A percentile compares a stretch with the other conserved stretches of the same genome.
These are phyloP conservation scores for Dryadomyces quercus-mongolicae DNA, from an alignment of 2,329 filamentous ascomycete species.

Conservation along the genomic window DNA sequence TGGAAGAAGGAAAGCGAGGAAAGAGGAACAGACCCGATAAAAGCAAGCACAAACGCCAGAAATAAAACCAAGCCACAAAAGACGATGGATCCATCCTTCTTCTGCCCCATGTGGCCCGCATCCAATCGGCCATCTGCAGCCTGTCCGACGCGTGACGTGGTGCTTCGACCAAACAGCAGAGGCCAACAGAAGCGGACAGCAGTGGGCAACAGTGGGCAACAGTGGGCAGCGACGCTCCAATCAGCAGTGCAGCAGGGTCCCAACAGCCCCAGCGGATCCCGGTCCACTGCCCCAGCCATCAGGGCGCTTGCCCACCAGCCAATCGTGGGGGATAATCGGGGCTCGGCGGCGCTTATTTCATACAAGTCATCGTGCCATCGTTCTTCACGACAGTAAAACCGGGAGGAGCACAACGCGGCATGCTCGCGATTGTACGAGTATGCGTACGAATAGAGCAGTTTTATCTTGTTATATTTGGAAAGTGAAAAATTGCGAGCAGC, in stretches of 20 bases:
- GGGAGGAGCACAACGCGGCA: no score
- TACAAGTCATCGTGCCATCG: neutral
- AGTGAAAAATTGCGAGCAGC: neutral
- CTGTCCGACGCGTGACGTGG: neutral
- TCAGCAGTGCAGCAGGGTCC: neutral
- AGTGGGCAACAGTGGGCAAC: neutral
- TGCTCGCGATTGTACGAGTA: no score
- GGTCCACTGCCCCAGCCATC: neutral
- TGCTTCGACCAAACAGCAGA: neutral
- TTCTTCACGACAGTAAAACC: no score
- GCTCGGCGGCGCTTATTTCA: constrained; percentile 25
- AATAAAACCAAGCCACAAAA: neutral
- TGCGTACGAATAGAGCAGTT: no score
- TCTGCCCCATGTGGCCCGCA: neutral
- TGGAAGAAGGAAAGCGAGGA: no score
- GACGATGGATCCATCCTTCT: neutral
- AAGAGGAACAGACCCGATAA: neutral
- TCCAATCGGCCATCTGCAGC: neutral
- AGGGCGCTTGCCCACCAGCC: constrained; percentile 13
- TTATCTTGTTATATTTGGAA: neutral
- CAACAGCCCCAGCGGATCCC: neutral
- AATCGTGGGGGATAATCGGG: constrained; percentile 13
- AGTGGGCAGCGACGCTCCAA: neutral
- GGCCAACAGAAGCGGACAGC: neutral
- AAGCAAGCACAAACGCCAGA: neutral